A percentile compares a stretch with the other conserved stretches of the same genome.
Evolutionary conservation across 371 early-diverging fungal genomes (phyloP).

Genomic region (Rhizomucor pusillus): DNA sequence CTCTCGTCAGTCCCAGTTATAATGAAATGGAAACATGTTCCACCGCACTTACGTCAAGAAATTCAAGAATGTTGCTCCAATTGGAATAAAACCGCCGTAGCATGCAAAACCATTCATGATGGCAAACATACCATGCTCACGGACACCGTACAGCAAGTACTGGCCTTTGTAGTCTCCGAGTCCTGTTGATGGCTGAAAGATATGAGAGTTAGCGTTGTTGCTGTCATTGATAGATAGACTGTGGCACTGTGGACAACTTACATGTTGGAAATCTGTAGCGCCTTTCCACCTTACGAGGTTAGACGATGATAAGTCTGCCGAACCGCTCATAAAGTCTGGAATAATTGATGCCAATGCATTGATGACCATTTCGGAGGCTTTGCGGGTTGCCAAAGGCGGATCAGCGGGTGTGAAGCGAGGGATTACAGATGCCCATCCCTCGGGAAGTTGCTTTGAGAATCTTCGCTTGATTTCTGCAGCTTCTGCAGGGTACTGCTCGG

Average conservation of each 20-base stretch:
- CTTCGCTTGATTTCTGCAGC: constrained; percentile 76
- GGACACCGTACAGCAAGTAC: constrained; percentile 96
- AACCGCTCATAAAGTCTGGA: constrained; percentile 90
- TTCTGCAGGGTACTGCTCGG: constrained; percentile 51
- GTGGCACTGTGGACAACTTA: constrained; percentile 10
- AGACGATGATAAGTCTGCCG: constrained; percentile 95
- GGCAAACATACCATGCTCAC: constrained; percentile 99
- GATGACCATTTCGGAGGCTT: constrained; percentile 75
- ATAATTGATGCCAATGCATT: constrained; percentile 68
- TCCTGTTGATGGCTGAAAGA: constrained; percentile 36
- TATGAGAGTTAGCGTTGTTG: neutral
- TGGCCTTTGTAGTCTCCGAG: constrained; percentile 85
- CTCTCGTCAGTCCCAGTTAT: neutral
- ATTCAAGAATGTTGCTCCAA: constrained; percentile 97
- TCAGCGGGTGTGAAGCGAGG: constrained; percentile 76
- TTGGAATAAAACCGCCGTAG: constrained; percentile 84
- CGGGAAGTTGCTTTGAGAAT: constrained; percentile 63
- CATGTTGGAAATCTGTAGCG: constrained; percentile 85
- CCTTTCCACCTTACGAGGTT: constrained; percentile 89
- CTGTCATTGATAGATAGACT: constrained; percentile 72
- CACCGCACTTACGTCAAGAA: constrained; percentile 74
- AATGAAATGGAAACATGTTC: neutral
- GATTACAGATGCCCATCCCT: constrained; percentile 61
- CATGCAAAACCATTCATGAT: constrained; percentile 94
- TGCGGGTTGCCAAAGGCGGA: constrained; percentile 78